These are phyloP conservation scores for Phalaenopsis equestris DNA, from an alignment of 106 monocot genomes.

Conservation along the genomic window DNA sequence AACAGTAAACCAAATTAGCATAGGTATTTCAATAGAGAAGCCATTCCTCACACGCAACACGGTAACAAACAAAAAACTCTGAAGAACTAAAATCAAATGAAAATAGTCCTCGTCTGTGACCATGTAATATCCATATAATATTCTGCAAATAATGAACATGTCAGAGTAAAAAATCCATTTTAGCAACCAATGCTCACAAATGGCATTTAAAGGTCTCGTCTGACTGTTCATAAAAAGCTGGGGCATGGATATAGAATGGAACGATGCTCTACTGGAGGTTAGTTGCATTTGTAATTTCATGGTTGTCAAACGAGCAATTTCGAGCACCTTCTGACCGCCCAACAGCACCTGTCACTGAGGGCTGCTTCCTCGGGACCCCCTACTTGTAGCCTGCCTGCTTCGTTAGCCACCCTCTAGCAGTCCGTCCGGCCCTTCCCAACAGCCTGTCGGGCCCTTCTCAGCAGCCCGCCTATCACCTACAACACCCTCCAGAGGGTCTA, in stretches of 20 bases:
- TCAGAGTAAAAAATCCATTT: neutral
- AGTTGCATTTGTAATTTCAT: neutral
- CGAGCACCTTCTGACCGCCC: too few relatives aligned
- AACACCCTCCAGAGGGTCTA: too few relatives aligned
- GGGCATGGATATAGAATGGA: too few relatives aligned
- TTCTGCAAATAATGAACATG: neutral
- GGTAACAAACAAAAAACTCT: neutral
- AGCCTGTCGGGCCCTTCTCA: too few relatives aligned
- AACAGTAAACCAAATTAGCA: neutral
- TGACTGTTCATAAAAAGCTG: neutral
- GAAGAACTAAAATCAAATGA: neutral
- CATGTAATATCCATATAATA: neutral
- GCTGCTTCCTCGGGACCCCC: too few relatives aligned
- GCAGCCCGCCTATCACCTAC: too few relatives aligned
- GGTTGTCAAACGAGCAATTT: too few relatives aligned
- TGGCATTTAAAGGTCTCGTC: neutral
- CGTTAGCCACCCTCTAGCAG: too few relatives aligned
- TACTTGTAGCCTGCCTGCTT: too few relatives aligned
- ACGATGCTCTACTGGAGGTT: neutral
- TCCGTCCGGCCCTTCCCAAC: too few relatives aligned
- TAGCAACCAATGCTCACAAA: neutral
- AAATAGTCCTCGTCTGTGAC: neutral
- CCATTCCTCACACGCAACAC: neutral
- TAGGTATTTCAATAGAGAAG: neutral
- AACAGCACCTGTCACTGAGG: too few relatives aligned